A percentile compares a stretch with the other conserved stretches of the same genome.
phyloP scores from a whole-genome alignment of 2,329 filamentous ascomycete species.

The Dactylonectria macrodidyma region DNA sequence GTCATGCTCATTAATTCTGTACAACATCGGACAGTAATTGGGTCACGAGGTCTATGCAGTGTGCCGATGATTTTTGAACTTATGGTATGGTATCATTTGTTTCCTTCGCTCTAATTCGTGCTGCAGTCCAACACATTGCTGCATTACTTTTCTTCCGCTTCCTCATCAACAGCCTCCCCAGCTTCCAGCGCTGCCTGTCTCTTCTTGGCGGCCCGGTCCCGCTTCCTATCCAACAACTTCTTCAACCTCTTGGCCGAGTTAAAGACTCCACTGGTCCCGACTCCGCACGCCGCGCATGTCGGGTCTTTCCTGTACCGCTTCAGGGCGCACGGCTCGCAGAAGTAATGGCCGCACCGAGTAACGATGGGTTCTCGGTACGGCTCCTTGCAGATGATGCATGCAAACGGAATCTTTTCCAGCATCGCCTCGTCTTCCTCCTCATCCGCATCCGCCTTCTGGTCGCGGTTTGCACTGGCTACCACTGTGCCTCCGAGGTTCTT shows the following conservation, averaged over 20 bases:
- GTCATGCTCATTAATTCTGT: not conserved
- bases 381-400: slow-evolving; percentile 87
- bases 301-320: slow-evolving; percentile 90
- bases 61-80: not conserved
- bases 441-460: slow-evolving; percentile 55
- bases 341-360: slow-evolving; percentile 96
- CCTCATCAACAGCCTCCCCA: slow-evolving; percentile 64
- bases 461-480: slow-evolving; percentile 71
- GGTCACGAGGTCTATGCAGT: not conserved
- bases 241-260: slow-evolving; percentile 88
- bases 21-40: not conserved
- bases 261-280: slow-evolving; percentile 90
- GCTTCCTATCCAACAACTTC: slow-evolving; percentile 83
- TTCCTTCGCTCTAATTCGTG: not conserved
- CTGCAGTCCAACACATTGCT: not conserved
- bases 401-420: slow-evolving; percentile 89
- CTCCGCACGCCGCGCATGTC: slow-evolving; percentile 86
- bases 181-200: slow-evolving; percentile 67
- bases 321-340: slow-evolving; percentile 92
- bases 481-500: slow-evolving; percentile 73
- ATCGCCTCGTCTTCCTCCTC: slow-evolving; percentile 76
- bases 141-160: slow-evolving; percentile 19
- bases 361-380: slow-evolving; percentile 85
- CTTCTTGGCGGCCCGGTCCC: slow-evolving; percentile 71
- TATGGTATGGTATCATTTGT: slow-evolving; percentile 13